Base-by-base conservation (phyloP, 2,329 filamentous ascomycete genomes). In the Fusarium globosum region DNA sequence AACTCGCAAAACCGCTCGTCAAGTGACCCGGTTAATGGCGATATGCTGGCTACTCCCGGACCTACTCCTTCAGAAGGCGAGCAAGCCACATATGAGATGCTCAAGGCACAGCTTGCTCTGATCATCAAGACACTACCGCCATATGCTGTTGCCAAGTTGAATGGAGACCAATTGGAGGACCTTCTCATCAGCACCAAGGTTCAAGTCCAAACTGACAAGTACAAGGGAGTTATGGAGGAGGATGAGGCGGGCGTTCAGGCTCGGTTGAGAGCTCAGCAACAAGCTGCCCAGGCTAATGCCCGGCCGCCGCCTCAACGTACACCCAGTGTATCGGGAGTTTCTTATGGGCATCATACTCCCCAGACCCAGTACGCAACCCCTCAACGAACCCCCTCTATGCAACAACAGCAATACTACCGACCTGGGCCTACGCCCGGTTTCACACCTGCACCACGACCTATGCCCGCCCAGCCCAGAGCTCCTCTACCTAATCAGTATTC, bases 91-190 rank as follows among this genome's bases (percentile, higher is more conserved):
- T 97, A 97, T 79, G 88, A 94, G 72, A 88, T 91, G 33, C 86
- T 97, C 59, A 94, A 93, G 79, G 88, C 91, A 8, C 94, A 95
- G 79, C 85, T 97, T 26, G 86, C 90, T 1, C 84, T 95, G 36
- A 90, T 97, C 71, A 88, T 97, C 68, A 88, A 92, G 73, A 90
- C 88, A 43, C 84, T 97, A 16, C 95, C 95, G 4, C 95, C 95
- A 3, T 96, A 94, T 79, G 93, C 93, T 3, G 93, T 97, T 30
- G 92, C 95, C 11, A 96, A 96, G 78, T 85, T 97, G 69, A 92
- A 97, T 77, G 94, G 94, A 15, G 93, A 97, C 79, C 93, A 95
- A 80, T 84, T 97, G n/a, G 92, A 92, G 36, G 93, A 95, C 65
- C 85, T 97, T 53, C 92, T 94, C 71, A 92, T 97, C 79, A 96